Evolutionary conservation across 805 yeast species (phyloP), one percentile per base, ranked within the genome.

Genomic region (Candida broadrunensis): DNA sequence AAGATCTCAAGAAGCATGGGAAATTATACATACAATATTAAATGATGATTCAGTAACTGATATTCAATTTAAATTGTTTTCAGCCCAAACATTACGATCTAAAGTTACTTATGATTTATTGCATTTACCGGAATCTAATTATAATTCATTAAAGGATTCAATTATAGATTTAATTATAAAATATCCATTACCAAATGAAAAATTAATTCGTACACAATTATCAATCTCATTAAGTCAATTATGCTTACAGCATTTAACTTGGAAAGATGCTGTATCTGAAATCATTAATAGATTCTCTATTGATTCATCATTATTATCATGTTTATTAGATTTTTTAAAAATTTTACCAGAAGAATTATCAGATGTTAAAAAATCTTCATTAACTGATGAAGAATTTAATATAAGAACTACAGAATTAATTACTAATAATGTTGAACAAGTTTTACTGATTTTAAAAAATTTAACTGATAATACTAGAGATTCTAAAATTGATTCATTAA

Each of bases 301-400:
- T 13, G 47, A 63, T 38, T 62, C 67, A 38, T 67, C 58, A 38
- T 57, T 67, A 36, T 57, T 75, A 51, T 57, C 66, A 4, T 43
- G 38, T 16, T 59, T 91, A 33, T 68, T 95, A 41, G 95, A 87
- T 55, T 89, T 91, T 54, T 73, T 93, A 47, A 83, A 81, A 57
- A 83, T 93, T 38, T 67, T 93, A 42, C 99, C 99, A 1, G 98
- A 93, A 60, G 99, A 93, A 63, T 74, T 89, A 33, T 64, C 82
- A 33, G 95, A 85, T 51, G 80, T 82, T 37, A 85, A 83, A 49
- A 81, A 81, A 43, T 79, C 93, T 1, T 83, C 90, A 14, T 69
- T 91, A 47, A 79, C 88, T 4, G 93, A 86, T 57, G 90, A 85
- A 35, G 96, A 91, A 56, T 85, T 84, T 54, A 73, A 77, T 40